Base-by-base conservation (phyloP, 2,329 filamentous ascomycete genomes). In the Graphilbum sp. region DNA sequence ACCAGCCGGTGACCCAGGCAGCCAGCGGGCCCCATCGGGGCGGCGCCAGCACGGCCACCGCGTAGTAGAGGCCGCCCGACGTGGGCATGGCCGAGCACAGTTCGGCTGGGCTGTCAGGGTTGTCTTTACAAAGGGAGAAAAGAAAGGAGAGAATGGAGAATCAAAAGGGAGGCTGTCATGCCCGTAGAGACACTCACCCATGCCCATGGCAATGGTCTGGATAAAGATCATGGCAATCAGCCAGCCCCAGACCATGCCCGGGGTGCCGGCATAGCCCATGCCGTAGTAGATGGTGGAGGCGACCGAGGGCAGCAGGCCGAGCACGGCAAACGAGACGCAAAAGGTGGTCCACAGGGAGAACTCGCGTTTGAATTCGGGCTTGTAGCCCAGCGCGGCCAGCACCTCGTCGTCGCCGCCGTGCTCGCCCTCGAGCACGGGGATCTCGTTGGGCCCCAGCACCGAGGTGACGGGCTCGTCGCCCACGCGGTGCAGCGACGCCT, bases 191-290 rank as follows among this genome's bases (percentile, higher is more conserved):
- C n/a, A n/a, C n/a, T n/a, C n/a, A n/a, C n/a, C 37, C 70, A 76
- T 75, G 17, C 67, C 69, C 56, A 73, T 66, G 9, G 79, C 78
- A 40, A 83, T 70, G 53, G 71, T 75, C 50, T 82, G 70, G 30
- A 84, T 80, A 31, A 81, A 81, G 5, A 76, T 47, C 68, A 82
- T 79, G 35, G 76, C 76, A 34, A 84, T 62, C 21, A 83, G 57
- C 79, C 79, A 85, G 5, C 79, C 79, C 79, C 79, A 84, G 2
- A 75, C 75, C 75, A 82, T 80, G 19, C 75, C 74, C 41, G 62
- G 67, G 0, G 66, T 70, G 5, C 69, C 45, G 48, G 54, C 52
- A 21, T 57, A 58, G 32, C 64, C 63, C 58, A 75, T 72, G 46
- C 78, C 78, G 64, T 82, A 84, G 50, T 67, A 77, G 45, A 85